Percentiles rank a stretch among this genome's conserved stretches.
These are phyloP conservation scores for Neocucurbitaria cava DNA, from an alignment of 2,329 filamentous ascomycete genomes.

Conservation along the genomic window DNA sequence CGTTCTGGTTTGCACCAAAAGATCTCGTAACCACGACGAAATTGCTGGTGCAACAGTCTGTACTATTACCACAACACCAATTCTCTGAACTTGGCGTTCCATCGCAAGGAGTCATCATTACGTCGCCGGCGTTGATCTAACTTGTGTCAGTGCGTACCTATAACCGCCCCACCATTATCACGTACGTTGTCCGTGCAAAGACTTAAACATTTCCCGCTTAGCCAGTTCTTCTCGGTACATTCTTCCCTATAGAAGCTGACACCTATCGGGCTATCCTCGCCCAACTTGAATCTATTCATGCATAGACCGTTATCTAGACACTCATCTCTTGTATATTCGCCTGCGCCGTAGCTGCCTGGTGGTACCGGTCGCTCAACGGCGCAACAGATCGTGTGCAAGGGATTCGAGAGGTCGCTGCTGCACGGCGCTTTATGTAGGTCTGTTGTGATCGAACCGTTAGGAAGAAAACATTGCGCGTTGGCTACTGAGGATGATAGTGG, in stretches of 20 bases:
- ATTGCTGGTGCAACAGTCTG: not conserved
- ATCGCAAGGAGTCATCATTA: constrained; percentile 19
- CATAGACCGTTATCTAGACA: not conserved
- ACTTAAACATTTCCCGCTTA: not conserved
- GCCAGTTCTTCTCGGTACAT: not conserved
- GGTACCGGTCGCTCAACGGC: not conserved
- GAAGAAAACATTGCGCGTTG: too few relatives aligned
- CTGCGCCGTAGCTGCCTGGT: not conserved
- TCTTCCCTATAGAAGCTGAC: not conserved
- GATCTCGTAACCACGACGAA: not conserved
- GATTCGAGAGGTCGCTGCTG: not conserved
- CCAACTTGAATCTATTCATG: not conserved
- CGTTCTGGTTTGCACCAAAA: not conserved
- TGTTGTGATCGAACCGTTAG: not conserved
- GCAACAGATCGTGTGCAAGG: not conserved
- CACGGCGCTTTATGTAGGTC: not conserved
- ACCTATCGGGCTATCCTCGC: not conserved
- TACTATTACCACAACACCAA: not conserved
- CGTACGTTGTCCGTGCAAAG: not conserved
- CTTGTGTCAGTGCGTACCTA: not conserved
- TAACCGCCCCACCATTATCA: not conserved
- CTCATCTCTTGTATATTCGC: not conserved
- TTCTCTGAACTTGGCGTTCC: constrained; percentile 43
- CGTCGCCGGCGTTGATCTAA: not conserved
- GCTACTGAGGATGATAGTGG: too few relatives aligned